phyloP scores from a whole-genome alignment of 139 green algal species.

The Chlorella sp. region DNA sequence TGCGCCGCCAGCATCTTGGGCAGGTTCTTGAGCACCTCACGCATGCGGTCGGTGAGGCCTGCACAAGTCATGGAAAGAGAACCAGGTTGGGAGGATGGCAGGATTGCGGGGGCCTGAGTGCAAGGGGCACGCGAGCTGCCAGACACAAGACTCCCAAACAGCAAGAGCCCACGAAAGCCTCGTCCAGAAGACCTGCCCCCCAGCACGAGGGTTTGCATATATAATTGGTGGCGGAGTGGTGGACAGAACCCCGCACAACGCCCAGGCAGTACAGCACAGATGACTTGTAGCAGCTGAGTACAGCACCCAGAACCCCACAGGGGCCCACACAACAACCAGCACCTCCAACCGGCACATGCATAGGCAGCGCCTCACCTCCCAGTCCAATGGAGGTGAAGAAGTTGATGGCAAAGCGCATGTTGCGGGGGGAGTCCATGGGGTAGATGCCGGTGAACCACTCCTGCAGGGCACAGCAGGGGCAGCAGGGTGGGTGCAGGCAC shows the following conservation, averaged over 20 bases:
- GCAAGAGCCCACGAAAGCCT: too few relatives aligned
- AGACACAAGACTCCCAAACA: too few relatives aligned
- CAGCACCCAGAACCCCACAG: too few relatives aligned
- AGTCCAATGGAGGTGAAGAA: constrained; percentile 99
- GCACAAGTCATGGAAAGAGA: neutral
- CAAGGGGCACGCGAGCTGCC: too few relatives aligned
- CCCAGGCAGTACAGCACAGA: neutral
- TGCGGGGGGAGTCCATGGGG: constrained; percentile 80
- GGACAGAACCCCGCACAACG: neutral
- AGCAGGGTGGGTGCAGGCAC: neutral
- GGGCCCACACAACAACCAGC: too few relatives aligned
- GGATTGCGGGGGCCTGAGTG: neutral
- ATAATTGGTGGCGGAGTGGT: too few relatives aligned
- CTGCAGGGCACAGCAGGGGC: neutral
- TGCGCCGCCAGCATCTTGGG: constrained; percentile 49
- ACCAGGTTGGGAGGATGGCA: neutral
- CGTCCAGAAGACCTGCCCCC: too few relatives aligned
- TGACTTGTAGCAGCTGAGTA: neutral
- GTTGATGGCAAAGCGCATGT: constrained; percentile 99
- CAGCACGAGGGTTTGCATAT: too few relatives aligned
- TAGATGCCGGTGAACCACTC: constrained; percentile 89
- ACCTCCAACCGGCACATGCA: too few relatives aligned
- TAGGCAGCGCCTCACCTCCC: constrained; percentile 55
- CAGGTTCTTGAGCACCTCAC: constrained; percentile 79
- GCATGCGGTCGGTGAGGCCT: constrained; percentile 93